A percentile compares a stretch with the other conserved stretches of the same genome.
Conservation (phyloP, 2,329 filamentous ascomycete genomes). For the Hypoxylon sp. region DNA sequence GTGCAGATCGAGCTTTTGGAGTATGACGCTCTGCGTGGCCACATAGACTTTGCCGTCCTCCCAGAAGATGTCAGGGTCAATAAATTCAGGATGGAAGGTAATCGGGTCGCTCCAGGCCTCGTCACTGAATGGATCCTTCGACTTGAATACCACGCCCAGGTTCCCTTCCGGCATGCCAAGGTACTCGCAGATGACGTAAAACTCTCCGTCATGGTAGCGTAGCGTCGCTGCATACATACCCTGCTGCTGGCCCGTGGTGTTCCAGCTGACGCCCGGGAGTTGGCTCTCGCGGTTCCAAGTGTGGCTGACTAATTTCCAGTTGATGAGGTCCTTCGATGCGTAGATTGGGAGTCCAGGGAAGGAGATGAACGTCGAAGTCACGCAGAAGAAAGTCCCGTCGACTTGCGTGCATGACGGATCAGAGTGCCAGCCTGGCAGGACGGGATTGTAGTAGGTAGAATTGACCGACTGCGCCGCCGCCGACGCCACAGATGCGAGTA, state of each 20-base stretch:
- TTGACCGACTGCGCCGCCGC: constrained; percentile 20
- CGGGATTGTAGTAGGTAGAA: constrained; percentile 59
- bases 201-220: constrained; percentile 51
- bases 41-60: constrained; percentile 59
- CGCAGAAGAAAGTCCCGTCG: constrained; percentile 66
- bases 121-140: constrained; percentile 58
- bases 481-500: constrained; percentile 23
- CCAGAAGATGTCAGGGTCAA: constrained; percentile 62
- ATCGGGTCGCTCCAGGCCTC: constrained; percentile 60
- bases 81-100: constrained; percentile 53
- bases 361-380: constrained; percentile 66
- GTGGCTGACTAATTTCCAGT: constrained; percentile 63
- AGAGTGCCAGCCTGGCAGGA: constrained; percentile 66
- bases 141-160: constrained; percentile 56
- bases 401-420: constrained; percentile 61
- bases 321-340: constrained; percentile 65
- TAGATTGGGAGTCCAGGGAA: constrained; percentile 69
- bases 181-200: constrained; percentile 55
- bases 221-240: constrained; percentile 57
- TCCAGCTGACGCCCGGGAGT: constrained; percentile 57
- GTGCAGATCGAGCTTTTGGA: constrained; percentile 55
- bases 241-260: constrained; percentile 52
- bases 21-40: constrained; percentile 51
- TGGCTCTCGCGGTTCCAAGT: constrained; percentile 60
- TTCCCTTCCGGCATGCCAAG: constrained; percentile 37